Evolutionary conservation across 768 basidiomycete genomes (phyloP).

Genomic region (Strobilomyces confusus): DNA sequence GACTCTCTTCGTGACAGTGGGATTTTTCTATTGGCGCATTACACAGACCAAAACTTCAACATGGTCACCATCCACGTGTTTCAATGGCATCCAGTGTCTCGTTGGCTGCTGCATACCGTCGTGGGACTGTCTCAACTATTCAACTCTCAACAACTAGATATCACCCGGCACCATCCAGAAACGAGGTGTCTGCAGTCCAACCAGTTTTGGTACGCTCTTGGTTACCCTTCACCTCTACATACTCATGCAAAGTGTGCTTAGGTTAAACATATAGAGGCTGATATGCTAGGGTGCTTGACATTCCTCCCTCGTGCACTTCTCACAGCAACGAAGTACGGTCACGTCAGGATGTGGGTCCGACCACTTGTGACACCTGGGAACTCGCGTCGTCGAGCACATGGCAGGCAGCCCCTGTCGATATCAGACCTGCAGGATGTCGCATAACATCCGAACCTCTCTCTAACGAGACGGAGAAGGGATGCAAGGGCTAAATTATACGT

Average conservation of each 20-base stretch:
- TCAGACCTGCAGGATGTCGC: conserved; percentile 29
- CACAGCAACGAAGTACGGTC: conserved; percentile 72
- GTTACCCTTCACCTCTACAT: background rate
- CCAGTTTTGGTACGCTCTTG: conserved; percentile 69
- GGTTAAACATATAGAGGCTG: conserved; percentile 80
- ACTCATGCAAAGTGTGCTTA: conserved; percentile 26
- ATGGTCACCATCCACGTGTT: conserved; percentile 66
- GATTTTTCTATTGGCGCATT: conserved; percentile 89
- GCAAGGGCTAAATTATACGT: conserved; percentile 14
- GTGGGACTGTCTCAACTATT: conserved; percentile 52
- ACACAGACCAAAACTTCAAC: conserved; percentile 81
- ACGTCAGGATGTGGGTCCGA: conserved; percentile 82
- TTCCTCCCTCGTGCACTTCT: conserved; percentile 79
- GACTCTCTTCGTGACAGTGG: conserved; percentile 56
- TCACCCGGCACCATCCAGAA: conserved; percentile 87
- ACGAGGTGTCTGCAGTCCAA: conserved; percentile 86
- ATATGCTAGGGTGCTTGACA: conserved; percentile 67
- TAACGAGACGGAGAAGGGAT: background rate
- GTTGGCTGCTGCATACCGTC: conserved; percentile 58
- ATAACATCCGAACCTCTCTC: conserved; percentile 2
- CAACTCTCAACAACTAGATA: conserved; percentile 58
- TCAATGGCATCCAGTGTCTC: conserved; percentile 80
- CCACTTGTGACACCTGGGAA: conserved; percentile 47
- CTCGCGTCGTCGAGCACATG: conserved; percentile 26
- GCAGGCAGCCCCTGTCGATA: conserved; percentile 29